A percentile compares a stretch with the other conserved stretches of the same genome.
These are phyloP conservation scores for Micromonas pusilla DNA, from an alignment of 139 green algal species.

Conservation along the genomic window DNA sequence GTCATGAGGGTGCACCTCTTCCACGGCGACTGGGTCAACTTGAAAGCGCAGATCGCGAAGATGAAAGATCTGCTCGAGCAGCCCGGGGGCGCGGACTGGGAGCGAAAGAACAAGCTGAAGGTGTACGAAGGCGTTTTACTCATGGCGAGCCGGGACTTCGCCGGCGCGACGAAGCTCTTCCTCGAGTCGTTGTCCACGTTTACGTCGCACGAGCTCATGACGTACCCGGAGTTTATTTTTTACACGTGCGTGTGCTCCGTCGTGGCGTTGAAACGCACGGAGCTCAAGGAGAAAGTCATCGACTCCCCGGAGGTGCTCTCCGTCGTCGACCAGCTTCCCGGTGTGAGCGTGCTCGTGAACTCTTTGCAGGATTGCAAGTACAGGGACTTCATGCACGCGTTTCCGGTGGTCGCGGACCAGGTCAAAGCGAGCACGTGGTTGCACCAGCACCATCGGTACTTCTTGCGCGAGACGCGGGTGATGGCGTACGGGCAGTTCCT, in stretches of 20 bases:
- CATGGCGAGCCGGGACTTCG: slow-evolving; percentile 79
- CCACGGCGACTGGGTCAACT: slow-evolving; percentile 52
- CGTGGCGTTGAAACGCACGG: slow-evolving; percentile 58
- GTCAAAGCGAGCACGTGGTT: slow-evolving; percentile 54
- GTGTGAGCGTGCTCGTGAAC: slow-evolving; percentile 77
- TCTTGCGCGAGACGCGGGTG: slow-evolving; percentile 80
- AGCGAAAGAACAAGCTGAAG: slow-evolving; percentile 98
- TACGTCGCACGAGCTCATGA: slow-evolving; percentile 89
- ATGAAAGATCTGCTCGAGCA: slow-evolving; percentile 69
- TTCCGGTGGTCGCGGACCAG: slow-evolving; percentile 32
- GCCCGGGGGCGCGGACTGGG: slow-evolving; percentile 86
- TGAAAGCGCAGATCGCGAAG: slow-evolving; percentile 61
- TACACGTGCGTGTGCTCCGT: slow-evolving; percentile 81
- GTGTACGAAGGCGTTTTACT: slow-evolving; percentile 91
- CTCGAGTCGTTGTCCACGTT: slow-evolving; percentile 94
- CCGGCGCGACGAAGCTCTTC: slow-evolving; percentile 74
- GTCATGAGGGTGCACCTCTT: slow-evolving; percentile 74
- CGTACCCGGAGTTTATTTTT: slow-evolving; percentile 78
- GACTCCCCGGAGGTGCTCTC: slow-evolving; percentile 90
- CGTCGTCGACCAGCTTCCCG: slow-evolving; percentile 75
- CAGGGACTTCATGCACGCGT: slow-evolving; percentile 12
- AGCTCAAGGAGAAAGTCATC: slow-evolving; percentile 59
- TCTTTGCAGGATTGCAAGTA: slow-evolving; percentile 89
- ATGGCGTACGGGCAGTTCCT: slow-evolving; percentile 92
- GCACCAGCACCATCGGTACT: slow-evolving; percentile 80